phyloP scores from a whole-genome alignment of 495 filamentous ascomycete species.

The Hypoxylon fuscum region DNA sequence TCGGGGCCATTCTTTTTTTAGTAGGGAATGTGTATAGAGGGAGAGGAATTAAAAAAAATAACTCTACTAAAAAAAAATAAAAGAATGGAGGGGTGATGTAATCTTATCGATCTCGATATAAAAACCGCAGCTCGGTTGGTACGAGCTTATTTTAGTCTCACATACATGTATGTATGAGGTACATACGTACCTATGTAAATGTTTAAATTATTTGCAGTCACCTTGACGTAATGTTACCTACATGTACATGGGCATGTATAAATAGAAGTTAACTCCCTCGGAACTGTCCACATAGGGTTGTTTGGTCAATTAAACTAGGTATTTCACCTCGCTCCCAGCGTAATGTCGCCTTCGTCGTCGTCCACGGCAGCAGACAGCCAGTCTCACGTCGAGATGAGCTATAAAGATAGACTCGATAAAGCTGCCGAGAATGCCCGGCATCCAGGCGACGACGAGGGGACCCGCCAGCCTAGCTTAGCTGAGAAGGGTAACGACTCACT shows the following conservation, averaged over 20 bases:
- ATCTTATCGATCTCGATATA: background rate
- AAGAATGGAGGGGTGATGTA: background rate
- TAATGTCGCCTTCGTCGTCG: background rate
- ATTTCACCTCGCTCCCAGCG: too few species aligned
- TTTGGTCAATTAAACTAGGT: too few species aligned
- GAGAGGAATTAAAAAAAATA: background rate
- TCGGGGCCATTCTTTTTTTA: conserved; percentile 62
- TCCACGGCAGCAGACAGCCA: background rate
- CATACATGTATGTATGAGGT: too few species aligned
- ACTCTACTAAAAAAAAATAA: background rate
- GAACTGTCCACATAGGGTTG: too few species aligned
- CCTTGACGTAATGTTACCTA: too few species aligned
- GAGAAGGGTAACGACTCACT: background rate
- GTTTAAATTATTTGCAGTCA: too few species aligned
- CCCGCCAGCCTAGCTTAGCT: background rate
- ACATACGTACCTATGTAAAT: too few species aligned
- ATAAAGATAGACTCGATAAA: conserved; percentile 44
- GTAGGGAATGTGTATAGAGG: background rate
- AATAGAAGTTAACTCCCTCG: too few species aligned
- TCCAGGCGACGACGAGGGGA: background rate
- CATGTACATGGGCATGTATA: too few species aligned
- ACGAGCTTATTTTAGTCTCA: too few species aligned
- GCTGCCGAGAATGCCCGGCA: conserved; percentile 23
- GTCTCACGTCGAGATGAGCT: conserved; percentile 5
- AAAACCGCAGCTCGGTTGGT: background rate